Conservation (phyloP, 1,139 yeast species). For the Candida smagusa region DNA sequence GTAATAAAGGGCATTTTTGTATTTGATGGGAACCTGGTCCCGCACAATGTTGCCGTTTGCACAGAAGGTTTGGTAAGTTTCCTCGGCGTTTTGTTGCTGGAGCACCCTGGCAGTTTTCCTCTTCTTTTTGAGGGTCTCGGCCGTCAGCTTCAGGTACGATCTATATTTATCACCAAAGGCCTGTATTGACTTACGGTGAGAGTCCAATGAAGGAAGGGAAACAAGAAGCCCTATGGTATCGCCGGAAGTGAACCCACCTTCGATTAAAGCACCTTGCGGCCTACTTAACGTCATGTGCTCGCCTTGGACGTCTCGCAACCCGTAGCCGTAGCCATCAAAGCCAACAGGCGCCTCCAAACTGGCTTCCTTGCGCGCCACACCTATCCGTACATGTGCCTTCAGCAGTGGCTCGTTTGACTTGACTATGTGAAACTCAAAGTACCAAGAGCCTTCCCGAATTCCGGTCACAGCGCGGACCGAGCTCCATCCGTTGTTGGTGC, state of each 20-base stretch:
- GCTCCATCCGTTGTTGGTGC: constrained; percentile 75
- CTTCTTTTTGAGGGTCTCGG: constrained; percentile 16
- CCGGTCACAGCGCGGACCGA: constrained; percentile 74
- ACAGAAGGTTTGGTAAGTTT: constrained; percentile 15
- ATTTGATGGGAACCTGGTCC: constrained; percentile 86
- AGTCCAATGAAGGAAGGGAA: constrained; percentile 55
- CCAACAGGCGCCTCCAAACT: constrained; percentile 95
- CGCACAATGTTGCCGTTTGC: constrained; percentile 47
- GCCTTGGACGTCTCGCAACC: constrained; percentile 79
- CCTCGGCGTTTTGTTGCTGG: neutral
- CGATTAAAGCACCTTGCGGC: constrained; percentile 46
- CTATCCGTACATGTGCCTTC: constrained; percentile 70
- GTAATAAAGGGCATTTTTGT: constrained; percentile 72
- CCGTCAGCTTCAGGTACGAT: constrained; percentile 3
- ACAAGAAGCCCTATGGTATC: constrained; percentile 81
- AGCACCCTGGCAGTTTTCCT: constrained; percentile 12
- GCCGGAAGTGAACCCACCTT: constrained; percentile 59
- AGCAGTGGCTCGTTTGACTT: constrained; percentile 36
- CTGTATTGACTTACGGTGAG: constrained; percentile 34
- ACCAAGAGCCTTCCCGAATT: constrained; percentile 75
- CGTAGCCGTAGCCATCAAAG: constrained; percentile 91
- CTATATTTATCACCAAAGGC: constrained; percentile 18
- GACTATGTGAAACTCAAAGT: constrained; percentile 67
- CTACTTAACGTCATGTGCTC: constrained; percentile 74
- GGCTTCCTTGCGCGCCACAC: constrained; percentile 82